Evolutionary conservation across 345 rosid genomes (phyloP).

Genomic region (Angophora floribunda): DNA sequence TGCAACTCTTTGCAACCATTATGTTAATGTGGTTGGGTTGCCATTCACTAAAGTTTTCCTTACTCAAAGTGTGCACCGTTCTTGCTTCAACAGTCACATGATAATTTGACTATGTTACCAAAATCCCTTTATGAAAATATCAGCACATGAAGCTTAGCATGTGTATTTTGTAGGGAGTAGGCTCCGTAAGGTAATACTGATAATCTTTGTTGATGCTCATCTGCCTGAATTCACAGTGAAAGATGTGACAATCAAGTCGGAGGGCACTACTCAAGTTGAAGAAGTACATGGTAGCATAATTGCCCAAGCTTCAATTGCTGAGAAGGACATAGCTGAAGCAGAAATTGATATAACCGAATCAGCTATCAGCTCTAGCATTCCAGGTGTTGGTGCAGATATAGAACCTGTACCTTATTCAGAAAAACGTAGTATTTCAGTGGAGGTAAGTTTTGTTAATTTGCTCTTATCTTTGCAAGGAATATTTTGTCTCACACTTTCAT

Average conservation of each 20-base stretch:
- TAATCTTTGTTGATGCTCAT: background rate
- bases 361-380: conserved; percentile 1
- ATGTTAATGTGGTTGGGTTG: background rate
- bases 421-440: conserved; percentile 50
- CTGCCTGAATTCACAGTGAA: conserved; percentile 1
- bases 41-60: background rate
- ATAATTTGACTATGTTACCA: background rate
- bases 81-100: background rate
- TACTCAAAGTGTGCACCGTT: background rate
- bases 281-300: conserved; percentile 18
- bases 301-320: conserved; percentile 11
- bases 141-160: background rate
- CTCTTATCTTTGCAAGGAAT: background rate
- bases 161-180: background rate
- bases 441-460: conserved; percentile 19
- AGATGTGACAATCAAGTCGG: conserved; percentile 16
- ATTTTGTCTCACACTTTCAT: background rate
- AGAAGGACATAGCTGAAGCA: background rate
- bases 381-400: conserved; percentile 5
- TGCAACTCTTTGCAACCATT: background rate
- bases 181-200: background rate
- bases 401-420: conserved; percentile 5
- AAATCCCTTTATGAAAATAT: background rate
- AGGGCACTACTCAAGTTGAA: conserved; percentile 24
- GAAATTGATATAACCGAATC: background rate